These are phyloP conservation scores for Rhazya stricta DNA, from an alignment of 257 asterid species.

Conservation along the genomic window DNA sequence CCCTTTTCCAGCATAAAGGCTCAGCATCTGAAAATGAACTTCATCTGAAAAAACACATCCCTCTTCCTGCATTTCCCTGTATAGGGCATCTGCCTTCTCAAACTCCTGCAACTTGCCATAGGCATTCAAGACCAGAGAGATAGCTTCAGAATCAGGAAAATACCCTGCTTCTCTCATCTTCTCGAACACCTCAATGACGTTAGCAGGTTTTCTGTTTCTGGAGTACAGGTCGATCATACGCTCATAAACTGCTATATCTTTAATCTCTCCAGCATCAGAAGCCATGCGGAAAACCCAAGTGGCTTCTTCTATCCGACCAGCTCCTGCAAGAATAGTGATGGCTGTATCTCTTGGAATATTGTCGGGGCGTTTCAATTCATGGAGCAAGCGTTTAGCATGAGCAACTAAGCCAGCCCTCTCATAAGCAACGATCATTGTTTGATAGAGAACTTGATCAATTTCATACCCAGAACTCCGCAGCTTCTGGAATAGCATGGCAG, in stretches of 20 bases:
- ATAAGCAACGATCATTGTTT: slow-evolving; percentile 86
- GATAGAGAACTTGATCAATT: slow-evolving; percentile 87
- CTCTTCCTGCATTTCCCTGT: slow-evolving; percentile 65
- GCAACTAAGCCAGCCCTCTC: slow-evolving; percentile 88
- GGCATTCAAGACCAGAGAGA: slow-evolving; percentile 68
- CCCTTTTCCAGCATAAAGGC: slow-evolving; percentile 58
- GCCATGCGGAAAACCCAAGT: slow-evolving; percentile 92
- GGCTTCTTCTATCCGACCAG: slow-evolving; percentile 92
- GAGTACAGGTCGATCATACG: slow-evolving; percentile 69
- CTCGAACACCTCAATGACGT: slow-evolving; percentile 77
- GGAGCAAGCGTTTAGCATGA: slow-evolving; percentile 72
- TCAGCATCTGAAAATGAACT: slow-evolving; percentile 91
- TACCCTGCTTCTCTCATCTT: slow-evolving; percentile 67
- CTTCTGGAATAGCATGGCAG: slow-evolving; percentile 85
- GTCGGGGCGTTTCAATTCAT: slow-evolving; percentile 78
- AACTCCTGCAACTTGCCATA: slow-evolving; percentile 71
- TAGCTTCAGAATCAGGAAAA: slow-evolving; percentile 60
- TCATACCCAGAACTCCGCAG: slow-evolving; percentile 72
- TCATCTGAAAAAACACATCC: slow-evolving; percentile 72
- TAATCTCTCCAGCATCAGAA: slow-evolving; percentile 68
- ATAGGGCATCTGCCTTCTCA: slow-evolving; percentile 57
- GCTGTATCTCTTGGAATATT: slow-evolving; percentile 88
- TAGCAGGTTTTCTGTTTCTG: slow-evolving; percentile 53
- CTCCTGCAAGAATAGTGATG: slow-evolving; percentile 63
- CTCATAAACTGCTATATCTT: slow-evolving; percentile 58